Evolutionary conservation across 2,329 filamentous ascomycete species (phyloP).

Genomic region (Beauveria scarabaeidicola): DNA sequence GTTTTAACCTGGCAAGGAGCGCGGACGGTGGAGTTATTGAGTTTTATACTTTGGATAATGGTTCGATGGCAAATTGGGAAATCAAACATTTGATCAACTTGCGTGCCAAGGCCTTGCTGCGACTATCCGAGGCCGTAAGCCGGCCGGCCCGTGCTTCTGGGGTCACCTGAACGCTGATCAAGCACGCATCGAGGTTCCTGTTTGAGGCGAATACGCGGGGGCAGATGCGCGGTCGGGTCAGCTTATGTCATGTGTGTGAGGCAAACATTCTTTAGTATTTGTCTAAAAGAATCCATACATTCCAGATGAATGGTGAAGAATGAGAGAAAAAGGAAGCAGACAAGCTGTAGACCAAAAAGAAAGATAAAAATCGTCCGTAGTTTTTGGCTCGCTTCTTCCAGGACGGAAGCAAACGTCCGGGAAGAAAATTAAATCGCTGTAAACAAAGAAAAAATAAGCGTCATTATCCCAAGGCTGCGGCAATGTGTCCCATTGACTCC

Average conservation of each 20-base stretch:
- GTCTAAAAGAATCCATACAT: neutral
- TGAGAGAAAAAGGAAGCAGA: neutral
- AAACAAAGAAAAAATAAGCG: neutral
- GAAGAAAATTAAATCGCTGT: neutral
- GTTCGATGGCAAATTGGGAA: too few relatives aligned
- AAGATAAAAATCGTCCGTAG: neutral
- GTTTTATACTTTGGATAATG: neutral
- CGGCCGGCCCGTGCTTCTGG: neutral
- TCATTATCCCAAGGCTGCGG: neutral
- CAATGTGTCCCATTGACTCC: slow-evolving; percentile 7
- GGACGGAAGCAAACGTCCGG: neutral
- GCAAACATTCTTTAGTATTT: neutral
- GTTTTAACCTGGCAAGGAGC: neutral
- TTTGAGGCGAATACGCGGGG: neutral
- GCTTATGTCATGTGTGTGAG: neutral
- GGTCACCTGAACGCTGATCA: neutral
- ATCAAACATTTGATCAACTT: neutral
- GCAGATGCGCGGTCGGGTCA: neutral
- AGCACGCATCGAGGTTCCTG: neutral
- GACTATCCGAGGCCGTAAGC: neutral
- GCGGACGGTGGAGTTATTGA: neutral
- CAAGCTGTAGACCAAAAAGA: neutral
- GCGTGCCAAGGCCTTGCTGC: neutral
- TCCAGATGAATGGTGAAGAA: slow-evolving; percentile 5
- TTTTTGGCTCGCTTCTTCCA: neutral